A percentile compares a stretch with the other conserved stretches of the same genome.
phyloP scores from a whole-genome alignment of 2,329 filamentous ascomycete species.

The Penicillium paneum region DNA sequence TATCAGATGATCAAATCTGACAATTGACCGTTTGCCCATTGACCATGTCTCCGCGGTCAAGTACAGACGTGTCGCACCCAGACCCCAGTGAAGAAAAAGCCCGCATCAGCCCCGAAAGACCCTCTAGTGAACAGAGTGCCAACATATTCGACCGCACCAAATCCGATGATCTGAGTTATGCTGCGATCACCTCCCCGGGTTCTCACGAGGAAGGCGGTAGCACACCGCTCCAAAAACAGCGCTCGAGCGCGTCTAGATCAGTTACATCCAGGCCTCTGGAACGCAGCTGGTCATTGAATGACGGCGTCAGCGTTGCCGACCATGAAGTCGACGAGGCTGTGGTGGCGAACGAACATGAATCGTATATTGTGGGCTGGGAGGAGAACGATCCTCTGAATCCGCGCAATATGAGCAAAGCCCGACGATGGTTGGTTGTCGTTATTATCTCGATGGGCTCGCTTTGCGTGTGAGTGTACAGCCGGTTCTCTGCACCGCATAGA shows the following conservation, averaged over 20 bases:
- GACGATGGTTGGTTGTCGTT: constrained; percentile 75
- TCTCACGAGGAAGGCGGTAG: constrained; percentile 14
- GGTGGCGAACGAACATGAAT: constrained; percentile 29
- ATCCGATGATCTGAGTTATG: constrained; percentile 14
- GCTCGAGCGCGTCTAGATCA: constrained; percentile 25
- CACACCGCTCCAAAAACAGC: constrained; percentile 18
- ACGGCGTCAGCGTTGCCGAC: constrained; percentile 31
- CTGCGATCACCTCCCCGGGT: constrained; percentile 21
- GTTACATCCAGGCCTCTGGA: constrained; percentile 17
- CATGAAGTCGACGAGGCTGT: constrained; percentile 20
- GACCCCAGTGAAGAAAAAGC: constrained; percentile 7
- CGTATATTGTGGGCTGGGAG: constrained; percentile 72
- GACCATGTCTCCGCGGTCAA: not conserved
- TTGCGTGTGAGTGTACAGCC: constrained; percentile 67
- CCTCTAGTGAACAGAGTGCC: not conserved
- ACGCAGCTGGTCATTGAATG: constrained; percentile 37
- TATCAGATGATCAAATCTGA: not conserved
- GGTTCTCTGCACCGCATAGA: not conserved
- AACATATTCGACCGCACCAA: constrained; percentile 10
- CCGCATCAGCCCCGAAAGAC: constrained; percentile 5
- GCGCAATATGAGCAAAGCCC: constrained; percentile 60
- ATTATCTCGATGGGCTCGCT: constrained; percentile 72
- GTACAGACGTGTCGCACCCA: constrained; percentile 2
- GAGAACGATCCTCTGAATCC: constrained; percentile 72
- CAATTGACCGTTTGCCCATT: not conserved